Percentiles rank a stretch among this genome's conserved stretches.
These are phyloP conservation scores for Tuber magnatum DNA, from an alignment of 495 filamentous ascomycete genomes.

Conservation along the genomic window DNA sequence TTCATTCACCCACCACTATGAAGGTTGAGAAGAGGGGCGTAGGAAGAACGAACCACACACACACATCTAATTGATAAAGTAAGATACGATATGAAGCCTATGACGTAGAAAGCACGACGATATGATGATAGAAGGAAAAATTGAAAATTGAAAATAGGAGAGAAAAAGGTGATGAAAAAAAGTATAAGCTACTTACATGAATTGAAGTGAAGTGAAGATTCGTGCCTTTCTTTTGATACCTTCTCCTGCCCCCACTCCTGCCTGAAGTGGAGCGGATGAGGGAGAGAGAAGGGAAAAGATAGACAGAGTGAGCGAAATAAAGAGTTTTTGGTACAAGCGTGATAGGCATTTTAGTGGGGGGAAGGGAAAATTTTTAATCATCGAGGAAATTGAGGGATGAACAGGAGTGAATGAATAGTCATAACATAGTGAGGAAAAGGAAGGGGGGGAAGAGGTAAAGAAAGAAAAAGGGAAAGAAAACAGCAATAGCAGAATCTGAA, in stretches of 20 bases:
- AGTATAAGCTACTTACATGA: not conserved
- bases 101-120: not conserved
- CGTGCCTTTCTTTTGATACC: not conserved
- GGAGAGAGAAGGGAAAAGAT: not conserved
- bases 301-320: not conserved
- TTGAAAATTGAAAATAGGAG: not conserved
- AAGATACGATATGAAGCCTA: not conserved
- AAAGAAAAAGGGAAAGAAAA: not conserved
- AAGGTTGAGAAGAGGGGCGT: not conserved
- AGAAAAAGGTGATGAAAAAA: not conserved
- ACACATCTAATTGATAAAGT: slow-evolving; percentile 3
- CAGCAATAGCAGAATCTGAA: not conserved
- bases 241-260: not conserved
- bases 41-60: not conserved
- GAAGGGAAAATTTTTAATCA: not conserved
- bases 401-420: not conserved
- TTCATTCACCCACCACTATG: not conserved
- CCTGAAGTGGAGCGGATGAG: not conserved
- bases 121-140: not conserved
- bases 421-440: not conserved
- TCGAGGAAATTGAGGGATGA: not conserved
- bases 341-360: not conserved
- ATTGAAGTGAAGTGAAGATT: not conserved
- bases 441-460: not conserved
- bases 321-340: slow-evolving; percentile 5